Conservation (phyloP, 805 yeast genomes). For the Debaryomyces prosopidis region DNA sequence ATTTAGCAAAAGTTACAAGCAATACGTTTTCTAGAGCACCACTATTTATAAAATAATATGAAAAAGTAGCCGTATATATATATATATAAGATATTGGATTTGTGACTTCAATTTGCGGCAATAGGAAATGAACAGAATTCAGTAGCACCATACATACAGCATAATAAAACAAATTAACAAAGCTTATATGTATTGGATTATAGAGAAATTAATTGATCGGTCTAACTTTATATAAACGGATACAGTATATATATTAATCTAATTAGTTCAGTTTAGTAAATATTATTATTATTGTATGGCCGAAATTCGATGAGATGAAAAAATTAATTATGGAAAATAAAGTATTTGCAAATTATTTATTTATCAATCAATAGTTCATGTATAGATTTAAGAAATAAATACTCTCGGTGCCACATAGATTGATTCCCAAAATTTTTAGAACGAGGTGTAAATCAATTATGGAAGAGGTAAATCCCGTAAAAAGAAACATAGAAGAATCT, state of each 20-base stretch:
- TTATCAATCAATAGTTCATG: slow-evolving; percentile 1
- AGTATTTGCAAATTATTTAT: background rate
- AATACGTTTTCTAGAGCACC: background rate
- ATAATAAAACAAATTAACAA: too few species aligned
- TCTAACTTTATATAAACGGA: too few species aligned
- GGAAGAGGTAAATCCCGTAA: slow-evolving; percentile 8
- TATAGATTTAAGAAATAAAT: slow-evolving; percentile 11
- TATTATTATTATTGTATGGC: background rate
- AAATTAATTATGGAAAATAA: background rate
- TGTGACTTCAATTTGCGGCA: slow-evolving; percentile 9
- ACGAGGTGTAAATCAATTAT: slow-evolving; percentile 4
- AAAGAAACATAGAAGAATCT: slow-evolving; percentile 6
- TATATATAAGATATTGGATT: slow-evolving; percentile 1
- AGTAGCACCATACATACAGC: too few species aligned
- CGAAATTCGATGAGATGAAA: slow-evolving; percentile 1
- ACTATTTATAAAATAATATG: background rate
- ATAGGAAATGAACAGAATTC: background rate
- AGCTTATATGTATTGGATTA: too few species aligned
- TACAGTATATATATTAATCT: too few species aligned
- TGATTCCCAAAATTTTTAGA: slow-evolving; percentile 4
- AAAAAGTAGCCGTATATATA: background rate
- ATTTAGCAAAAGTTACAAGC: background rate
- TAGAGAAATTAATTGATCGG: too few species aligned
- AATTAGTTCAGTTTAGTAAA: too few species aligned
- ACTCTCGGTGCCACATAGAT: slow-evolving; percentile 6